These are phyloP conservation scores for Viridothelium virens DNA, from an alignment of 495 filamentous ascomycete species.

Conservation along the genomic window DNA sequence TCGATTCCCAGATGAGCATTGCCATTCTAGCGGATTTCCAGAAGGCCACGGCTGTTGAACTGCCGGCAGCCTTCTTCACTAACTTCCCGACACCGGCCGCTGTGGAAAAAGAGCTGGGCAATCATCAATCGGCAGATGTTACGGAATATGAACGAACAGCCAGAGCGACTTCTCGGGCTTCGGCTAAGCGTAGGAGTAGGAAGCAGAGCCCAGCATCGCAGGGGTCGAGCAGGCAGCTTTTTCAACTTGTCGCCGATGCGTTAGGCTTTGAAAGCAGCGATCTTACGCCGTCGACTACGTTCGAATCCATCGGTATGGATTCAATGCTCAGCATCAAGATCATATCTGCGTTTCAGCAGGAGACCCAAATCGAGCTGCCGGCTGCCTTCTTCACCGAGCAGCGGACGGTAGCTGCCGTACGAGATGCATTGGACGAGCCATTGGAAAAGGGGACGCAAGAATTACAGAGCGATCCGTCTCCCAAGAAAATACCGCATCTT, in stretches of 20 bases:
- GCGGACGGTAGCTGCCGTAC: slow-evolving; percentile 17
- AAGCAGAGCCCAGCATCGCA: slow-evolving; percentile 10
- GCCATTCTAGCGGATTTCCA: slow-evolving; percentile 20
- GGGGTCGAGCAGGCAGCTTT: slow-evolving; percentile 12
- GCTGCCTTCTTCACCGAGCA: slow-evolving; percentile 20
- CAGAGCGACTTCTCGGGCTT: slow-evolving; percentile 9
- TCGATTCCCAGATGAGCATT: slow-evolving; percentile 21
- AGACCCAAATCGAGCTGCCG: slow-evolving; percentile 19
- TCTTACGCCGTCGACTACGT: slow-evolving; percentile 17
- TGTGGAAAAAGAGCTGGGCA: slow-evolving; percentile 19
- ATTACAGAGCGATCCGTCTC: slow-evolving; percentile 10
- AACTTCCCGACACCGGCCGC: slow-evolving; percentile 17
- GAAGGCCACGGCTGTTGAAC: slow-evolving; percentile 16
- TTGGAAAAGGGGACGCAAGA: slow-evolving; percentile 3
- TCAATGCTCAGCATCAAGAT: slow-evolving; percentile 21
- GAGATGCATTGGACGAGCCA: slow-evolving; percentile 18
- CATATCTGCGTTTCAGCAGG: slow-evolving; percentile 18
- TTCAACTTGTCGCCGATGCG: slow-evolving; percentile 16
- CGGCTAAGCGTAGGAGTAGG: slow-evolving; percentile 9
- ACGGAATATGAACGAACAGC: not conserved
- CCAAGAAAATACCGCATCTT: not conserved
- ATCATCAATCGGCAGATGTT: slow-evolving; percentile 13
- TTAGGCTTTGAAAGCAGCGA: slow-evolving; percentile 17
- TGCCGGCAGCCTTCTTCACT: slow-evolving; percentile 21
- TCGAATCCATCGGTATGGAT: slow-evolving; percentile 21